A percentile compares a stretch with the other conserved stretches of the same genome.
These are phyloP conservation scores for Leishmania major DNA, from an alignment of 208 protist genomes.

Conservation along the genomic window DNA sequence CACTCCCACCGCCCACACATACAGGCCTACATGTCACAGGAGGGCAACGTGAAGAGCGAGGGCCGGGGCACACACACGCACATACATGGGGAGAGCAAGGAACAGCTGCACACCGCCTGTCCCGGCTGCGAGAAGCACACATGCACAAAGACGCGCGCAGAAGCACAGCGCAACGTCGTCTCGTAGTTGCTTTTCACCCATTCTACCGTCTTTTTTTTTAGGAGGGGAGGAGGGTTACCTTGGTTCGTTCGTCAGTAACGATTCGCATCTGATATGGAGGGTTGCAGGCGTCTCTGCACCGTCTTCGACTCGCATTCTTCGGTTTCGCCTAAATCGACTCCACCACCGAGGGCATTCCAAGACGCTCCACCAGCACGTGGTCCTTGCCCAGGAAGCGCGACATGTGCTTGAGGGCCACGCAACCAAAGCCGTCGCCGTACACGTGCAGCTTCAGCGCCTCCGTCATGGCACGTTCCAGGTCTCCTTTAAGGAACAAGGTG, in stretches of 20 bases:
- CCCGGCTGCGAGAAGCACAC: not conserved
- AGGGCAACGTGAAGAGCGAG: not conserved
- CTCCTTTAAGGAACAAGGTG: constrained; percentile 77
- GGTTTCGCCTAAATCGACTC: not conserved
- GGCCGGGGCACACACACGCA: not conserved
- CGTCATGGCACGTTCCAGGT: constrained; percentile 84
- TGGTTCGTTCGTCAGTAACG: too few species aligned
- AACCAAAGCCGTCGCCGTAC: constrained; percentile 50
- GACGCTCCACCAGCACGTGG: constrained; percentile 50
- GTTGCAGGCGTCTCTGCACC: not conserved
- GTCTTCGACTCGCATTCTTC: not conserved
- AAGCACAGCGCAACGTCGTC: not conserved
- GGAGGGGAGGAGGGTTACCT: not conserved
- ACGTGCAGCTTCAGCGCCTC: constrained; percentile 81
- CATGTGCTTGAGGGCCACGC: constrained; percentile 58
- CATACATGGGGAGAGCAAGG: not conserved
- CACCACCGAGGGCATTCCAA: constrained; percentile 23
- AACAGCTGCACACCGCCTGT: not conserved
- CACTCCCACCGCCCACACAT: too few species aligned
- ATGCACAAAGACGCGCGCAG: not conserved
- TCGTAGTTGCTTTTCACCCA: not conserved
- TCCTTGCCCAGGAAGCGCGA: constrained; percentile 57
- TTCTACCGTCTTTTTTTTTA: not conserved
- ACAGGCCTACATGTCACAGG: not conserved
- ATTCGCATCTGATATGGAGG: not conserved